Evolutionary conservation across 352 stramenopile species (phyloP).

Genomic region (Phytophthora boehmeriae): DNA sequence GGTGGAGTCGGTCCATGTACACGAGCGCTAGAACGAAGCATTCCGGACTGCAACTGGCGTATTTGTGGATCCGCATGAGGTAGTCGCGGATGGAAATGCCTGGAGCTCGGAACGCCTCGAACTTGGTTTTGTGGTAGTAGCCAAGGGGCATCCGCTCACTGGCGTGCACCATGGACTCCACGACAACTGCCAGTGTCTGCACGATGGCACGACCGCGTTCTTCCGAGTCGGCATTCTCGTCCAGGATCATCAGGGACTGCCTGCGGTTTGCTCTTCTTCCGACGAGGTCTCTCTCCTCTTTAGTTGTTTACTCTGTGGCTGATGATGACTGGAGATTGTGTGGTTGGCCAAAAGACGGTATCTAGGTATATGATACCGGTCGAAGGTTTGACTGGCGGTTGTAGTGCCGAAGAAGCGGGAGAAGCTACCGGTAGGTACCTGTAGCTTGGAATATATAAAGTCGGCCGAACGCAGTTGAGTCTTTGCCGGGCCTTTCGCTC

Average conservation of each 20-base stretch:
- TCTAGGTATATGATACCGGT: background rate
- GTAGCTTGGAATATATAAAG: no score
- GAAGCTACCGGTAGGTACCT: background rate
- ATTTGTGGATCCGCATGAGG: slow-evolving; percentile 95
- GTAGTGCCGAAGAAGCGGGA: background rate
- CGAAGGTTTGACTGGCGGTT: background rate
- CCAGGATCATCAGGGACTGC: slow-evolving; percentile 42
- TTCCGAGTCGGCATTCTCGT: slow-evolving; percentile 63
- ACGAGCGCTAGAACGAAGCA: slow-evolving; percentile 99
- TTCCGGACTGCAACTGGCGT: slow-evolving; percentile 97
- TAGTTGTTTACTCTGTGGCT: background rate
- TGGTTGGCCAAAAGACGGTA: background rate
- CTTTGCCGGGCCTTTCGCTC: background rate
- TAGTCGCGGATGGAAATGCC: slow-evolving; percentile 88
- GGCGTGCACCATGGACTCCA: slow-evolving; percentile 81
- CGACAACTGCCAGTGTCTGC: slow-evolving; percentile 75
- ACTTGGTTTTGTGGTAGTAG: slow-evolving; percentile 79
- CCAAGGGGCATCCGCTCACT: slow-evolving; percentile 58
- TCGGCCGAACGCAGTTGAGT: background rate
- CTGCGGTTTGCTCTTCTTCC: no score
- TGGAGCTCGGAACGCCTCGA: slow-evolving; percentile 83
- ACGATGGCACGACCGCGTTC: slow-evolving; percentile 80
- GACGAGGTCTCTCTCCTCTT: background rate
- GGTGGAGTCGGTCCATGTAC: slow-evolving; percentile 99
- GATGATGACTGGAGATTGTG: background rate